Evolutionary conservation across 1,139 yeast genomes (phyloP), one percentile per base, ranked within the genome.

Genomic region (Sugiyamaella novakii): DNA sequence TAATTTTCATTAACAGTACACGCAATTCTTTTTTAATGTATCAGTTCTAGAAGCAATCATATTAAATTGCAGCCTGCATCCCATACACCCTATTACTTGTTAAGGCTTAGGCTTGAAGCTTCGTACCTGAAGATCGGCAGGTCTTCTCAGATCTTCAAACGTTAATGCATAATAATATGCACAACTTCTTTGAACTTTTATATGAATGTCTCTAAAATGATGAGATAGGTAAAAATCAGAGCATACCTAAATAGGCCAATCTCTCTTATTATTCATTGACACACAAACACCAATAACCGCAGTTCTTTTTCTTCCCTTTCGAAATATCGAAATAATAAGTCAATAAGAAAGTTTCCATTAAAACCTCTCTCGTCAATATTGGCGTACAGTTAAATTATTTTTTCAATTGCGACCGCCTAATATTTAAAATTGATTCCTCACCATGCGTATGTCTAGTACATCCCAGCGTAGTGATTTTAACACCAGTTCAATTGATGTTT

Each of bases 11-110:
- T 31, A 18, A 21, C 17, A 31, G 14, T 31, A 31, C 17, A 31
- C 17, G 17, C 19, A 31, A 31, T 34, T 11, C 38, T 19, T 34
- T 34, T 14, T 34, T 34, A 34, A 34, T 34, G 38, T 34, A 14
- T 34, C 38, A 34, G 14, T 18, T 34, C 38, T 34, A 10, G 38
- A 34, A 34, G 38, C 38, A 18, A 34, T n/a, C 22, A 19, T 34
- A 18, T 18, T 34, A 19, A 34, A 18, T 34, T 6, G 8, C 25
- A 22, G 8, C 8, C 8, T 6, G 8, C 8, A 5, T 22, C 8
- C 25, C 8, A 22, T 22, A 8, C 25, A 8, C 25, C 5, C 8
- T 22, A 8, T 22, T 22, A 22, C 25, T 6, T 22, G 25, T 22
- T 22, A 22, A 22, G 25, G 25, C 8, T 6, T 6, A 8, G 25